Evolutionary conservation across 805 yeast genomes (phyloP).

Genomic region (Candida sithepensis): DNA sequence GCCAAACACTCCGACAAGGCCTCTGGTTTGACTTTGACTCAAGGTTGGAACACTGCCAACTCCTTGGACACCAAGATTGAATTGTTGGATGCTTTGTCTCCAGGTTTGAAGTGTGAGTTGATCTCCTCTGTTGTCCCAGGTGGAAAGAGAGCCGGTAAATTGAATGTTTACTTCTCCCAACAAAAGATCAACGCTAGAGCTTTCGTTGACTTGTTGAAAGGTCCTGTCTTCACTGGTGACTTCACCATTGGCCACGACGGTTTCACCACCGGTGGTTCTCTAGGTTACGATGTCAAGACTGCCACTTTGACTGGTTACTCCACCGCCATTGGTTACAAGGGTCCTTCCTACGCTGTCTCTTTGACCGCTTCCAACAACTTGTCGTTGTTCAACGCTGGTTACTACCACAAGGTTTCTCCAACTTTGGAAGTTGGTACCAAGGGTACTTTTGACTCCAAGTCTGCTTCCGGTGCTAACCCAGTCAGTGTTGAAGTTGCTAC

Average conservation of each 20-base stretch:
- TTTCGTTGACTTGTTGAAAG: constrained; percentile 91
- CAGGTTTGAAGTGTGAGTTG: constrained; percentile 91
- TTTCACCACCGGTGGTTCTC: constrained; percentile 94
- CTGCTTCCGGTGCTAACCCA: constrained; percentile 65
- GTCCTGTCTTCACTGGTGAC: constrained; percentile 94
- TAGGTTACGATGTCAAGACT: constrained; percentile 90
- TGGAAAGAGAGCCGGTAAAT: constrained; percentile 77
- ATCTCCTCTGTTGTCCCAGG: constrained; percentile 88
- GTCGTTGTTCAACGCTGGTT: constrained; percentile 88
- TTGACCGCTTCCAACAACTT: constrained; percentile 82
- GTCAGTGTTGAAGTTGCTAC: constrained; percentile 95
- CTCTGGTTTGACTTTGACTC: constrained; percentile 88
- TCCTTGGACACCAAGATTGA: constrained; percentile 90
- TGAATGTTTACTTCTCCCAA: constrained; percentile 88
- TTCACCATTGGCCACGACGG: constrained; percentile 94
- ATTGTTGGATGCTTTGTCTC: constrained; percentile 85
- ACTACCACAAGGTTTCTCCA: constrained; percentile 93
- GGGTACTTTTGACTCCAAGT: constrained; percentile 89
- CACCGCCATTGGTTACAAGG: constrained; percentile 89
- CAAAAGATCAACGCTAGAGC: constrained; percentile 92
- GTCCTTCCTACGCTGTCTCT: constrained; percentile 82
- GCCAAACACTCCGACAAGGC: constrained; percentile 91
- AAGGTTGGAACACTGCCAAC: constrained; percentile 97
- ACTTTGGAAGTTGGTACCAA: constrained; percentile 95
- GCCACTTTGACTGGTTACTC: constrained; percentile 94